phyloP scores from a whole-genome alignment of 1,139 yeast genomes.

The Yamadazyma trypodendri region DNA sequence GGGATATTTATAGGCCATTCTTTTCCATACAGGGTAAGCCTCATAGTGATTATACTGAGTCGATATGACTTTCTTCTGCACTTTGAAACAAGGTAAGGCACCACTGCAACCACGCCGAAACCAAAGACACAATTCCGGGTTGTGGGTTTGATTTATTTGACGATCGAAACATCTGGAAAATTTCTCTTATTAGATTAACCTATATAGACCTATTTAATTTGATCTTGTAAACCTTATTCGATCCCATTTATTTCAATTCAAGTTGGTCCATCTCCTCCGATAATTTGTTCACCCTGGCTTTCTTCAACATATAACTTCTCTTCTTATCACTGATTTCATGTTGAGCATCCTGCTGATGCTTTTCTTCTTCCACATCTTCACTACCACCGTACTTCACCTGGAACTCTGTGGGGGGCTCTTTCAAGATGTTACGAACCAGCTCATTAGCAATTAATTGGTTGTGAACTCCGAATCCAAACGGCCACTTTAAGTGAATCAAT shows the following conservation, averaged over 20 bases:
- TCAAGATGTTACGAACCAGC: conserved; percentile 41
- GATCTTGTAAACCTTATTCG: neutral
- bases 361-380: conserved; percentile 17
- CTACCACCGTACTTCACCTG: conserved; percentile 26
- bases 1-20: too few species aligned
- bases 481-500: conserved; percentile 64
- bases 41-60: too few species aligned
- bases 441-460: conserved; percentile 57
- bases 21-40: too few species aligned
- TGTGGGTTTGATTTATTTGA: conserved; percentile 22
- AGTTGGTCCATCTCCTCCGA: conserved; percentile 29
- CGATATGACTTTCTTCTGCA: too few species aligned
- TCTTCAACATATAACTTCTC: conserved; percentile 31
- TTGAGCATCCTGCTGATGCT: conserved; percentile 13
- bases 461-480: conserved; percentile 68
- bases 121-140: too few species aligned
- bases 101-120: too few species aligned
- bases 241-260: conserved; percentile 9
- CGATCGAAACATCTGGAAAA: conserved; percentile 26
- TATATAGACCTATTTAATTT: too few species aligned
- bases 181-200: too few species aligned
- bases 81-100: too few species aligned
- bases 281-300: conserved; percentile 36
- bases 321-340: conserved; percentile 27
- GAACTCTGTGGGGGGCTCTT: conserved; percentile 38